Conservation (phyloP, 2,329 filamentous ascomycete genomes). For the Tricladium varicosporioides region DNA sequence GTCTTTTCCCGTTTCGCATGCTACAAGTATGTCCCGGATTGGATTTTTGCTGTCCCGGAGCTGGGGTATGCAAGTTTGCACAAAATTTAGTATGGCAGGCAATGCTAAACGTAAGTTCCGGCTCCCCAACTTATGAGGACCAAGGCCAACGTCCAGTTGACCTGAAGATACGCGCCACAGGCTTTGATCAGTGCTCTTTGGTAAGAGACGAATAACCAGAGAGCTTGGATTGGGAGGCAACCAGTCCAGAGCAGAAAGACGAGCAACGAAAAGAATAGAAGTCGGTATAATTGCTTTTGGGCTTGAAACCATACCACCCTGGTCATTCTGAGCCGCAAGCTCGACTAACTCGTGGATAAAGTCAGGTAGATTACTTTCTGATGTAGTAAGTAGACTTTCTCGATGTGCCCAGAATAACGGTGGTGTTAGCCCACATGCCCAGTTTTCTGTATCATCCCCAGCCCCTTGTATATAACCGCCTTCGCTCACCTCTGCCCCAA, state of each 20-base stretch:
- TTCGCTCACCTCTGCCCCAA: constrained; percentile 65
- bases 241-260: not conserved
- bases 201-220: constrained; percentile 34
- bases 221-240: not conserved
- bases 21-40: constrained; percentile 50
- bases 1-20: constrained; percentile 77
- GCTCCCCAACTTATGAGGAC: constrained; percentile 73
- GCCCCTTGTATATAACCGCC: constrained; percentile 89
- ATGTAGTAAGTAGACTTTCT: constrained; percentile 55
- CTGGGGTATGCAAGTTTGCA: constrained; percentile 20
- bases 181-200: constrained; percentile 44
- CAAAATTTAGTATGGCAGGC: constrained; percentile 35
- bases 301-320: not conserved
- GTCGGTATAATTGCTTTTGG: constrained; percentile 28
- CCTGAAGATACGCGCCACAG: constrained; percentile 38
- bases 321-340: not conserved
- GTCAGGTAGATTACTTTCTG: constrained; percentile 62
- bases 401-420: constrained; percentile 75
- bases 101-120: constrained; percentile 77
- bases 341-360: constrained; percentile 48
- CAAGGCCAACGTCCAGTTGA: constrained; percentile 59
- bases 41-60: not conserved
- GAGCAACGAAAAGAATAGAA: constrained; percentile 26
- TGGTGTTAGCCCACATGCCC: constrained; percentile 79
- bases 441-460: constrained; percentile 91